Evolutionary conservation across 1,139 yeast species (phyloP), one percentile per base, ranked within the genome.

Genomic region (Magnusiomyces paraingens): DNA sequence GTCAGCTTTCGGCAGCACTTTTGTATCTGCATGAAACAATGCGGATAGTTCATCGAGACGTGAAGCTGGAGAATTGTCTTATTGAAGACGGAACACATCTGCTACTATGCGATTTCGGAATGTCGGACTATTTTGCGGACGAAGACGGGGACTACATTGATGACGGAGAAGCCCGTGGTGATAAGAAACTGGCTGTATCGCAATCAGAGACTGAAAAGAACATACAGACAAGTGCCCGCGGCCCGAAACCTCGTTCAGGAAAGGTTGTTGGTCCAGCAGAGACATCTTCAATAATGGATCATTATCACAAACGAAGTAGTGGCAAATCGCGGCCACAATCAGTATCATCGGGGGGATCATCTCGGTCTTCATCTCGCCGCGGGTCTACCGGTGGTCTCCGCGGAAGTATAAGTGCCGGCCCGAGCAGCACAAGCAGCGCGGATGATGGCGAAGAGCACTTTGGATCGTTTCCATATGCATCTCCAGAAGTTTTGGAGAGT

Each of bases 381-480:
- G 39, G 49, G 26, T 43, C 49, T 47, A 36, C 56, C 43, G 26
- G 50, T 20, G 15, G 46, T 38, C 40, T 45, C 18, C 11, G 52
- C 29, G 52, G 56, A 48, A 41, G 44, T 35, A 14, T 45, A 12
- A 39, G 47, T 21, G 43, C 47, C 10, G 47, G 36, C 11, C 38
- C 29, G 26, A 52, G 51, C 11, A 26, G 8, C 32, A 26, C 32
- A 26, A 26, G 32, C 32, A 26, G 32, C 32, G 8, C 32, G 4
- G 32, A 26, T 26, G 32, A 26, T 4, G 32, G 32, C 32, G 32
- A 26, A 26, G 57, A 63, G 29, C 61, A 72, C 64, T 86, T 89
- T 55, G 98, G 98, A 0, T 89, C 96, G 1, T 73, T 91, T 42
- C 97, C 97, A 0, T 91, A 89, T 66, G 96, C 96, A 0, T 80